Base-by-base conservation (phyloP, 495 filamentous ascomycete genomes). In the Evansstolkia leycettana region DNA sequence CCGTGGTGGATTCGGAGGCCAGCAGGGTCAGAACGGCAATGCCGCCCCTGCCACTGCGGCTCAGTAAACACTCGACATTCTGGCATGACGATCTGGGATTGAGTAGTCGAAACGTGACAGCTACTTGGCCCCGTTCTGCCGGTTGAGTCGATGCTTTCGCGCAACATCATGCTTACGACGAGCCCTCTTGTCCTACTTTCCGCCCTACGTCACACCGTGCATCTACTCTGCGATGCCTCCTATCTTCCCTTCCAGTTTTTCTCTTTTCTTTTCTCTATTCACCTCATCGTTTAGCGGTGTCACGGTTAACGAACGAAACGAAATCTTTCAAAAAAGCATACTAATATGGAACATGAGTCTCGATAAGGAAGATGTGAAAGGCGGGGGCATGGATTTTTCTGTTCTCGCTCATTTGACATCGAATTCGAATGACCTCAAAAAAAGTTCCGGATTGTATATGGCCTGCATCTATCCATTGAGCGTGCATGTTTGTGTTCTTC, bases 261-360 rank as follows among this genome's bases (percentile, higher is more conserved):
- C 39, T 38, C 31, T 18, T 39, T 20, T 35, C 32, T 18, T 36
- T 11, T 34, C 29, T 34, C 30, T 33, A 24, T 42, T 43, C 31
- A 26, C 45, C 39, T 39, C 33, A 15, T 42, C 41, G 39, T 34
- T 43, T 25, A 41, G 28, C 39, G 54, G 53, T 54, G 52, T 58
- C 48, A 62, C 51, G 57, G 58, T 55, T 61, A 46, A 65, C 53
- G 62, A 65, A 57, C 53, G 56, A 54, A 54, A 64, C 55, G 62
- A 62, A 60, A 60, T 56, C 58, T 53, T 45, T 57, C 35, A 46
- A 47, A 47, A 39, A 43, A 42, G n/a, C n/a, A 40, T 42, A 50
- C 43, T 47, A 31, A 41, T 29, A 46, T 46, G 38, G 39, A 37
- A 20, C 32, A 35, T 32, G 16, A 31, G 37, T 28, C 31, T 20